These are phyloP conservation scores for Mortierella sp. DNA, from an alignment of 371 early-diverging fungal species.

Conservation along the genomic window DNA sequence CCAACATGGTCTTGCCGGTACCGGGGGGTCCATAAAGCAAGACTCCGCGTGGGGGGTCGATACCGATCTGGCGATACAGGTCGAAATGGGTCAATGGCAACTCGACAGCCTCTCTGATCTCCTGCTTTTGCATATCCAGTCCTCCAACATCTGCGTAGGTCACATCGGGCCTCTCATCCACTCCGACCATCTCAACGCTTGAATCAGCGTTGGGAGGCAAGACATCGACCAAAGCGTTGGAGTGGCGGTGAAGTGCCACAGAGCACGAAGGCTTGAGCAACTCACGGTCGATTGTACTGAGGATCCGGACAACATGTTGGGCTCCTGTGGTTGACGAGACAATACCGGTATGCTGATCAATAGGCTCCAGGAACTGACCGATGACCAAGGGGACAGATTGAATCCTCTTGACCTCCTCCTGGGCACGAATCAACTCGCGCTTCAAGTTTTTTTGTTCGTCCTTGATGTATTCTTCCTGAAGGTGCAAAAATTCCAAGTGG, in stretches of 20 bases:
- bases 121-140: conserved; percentile 99
- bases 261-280: conserved; percentile 98
- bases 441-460: conserved; percentile 99
- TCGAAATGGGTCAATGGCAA: conserved; percentile 99
- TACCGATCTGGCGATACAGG: conserved; percentile 99
- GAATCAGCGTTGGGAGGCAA: conserved; percentile 98
- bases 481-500: conserved; percentile 95
- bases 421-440: conserved; percentile 95
- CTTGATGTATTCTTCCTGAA: conserved; percentile 99
- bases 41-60: conserved; percentile 99
- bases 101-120: conserved; percentile 99
- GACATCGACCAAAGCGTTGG: conserved; percentile 97
- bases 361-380: conserved; percentile 99
- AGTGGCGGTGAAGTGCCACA: conserved; percentile 99
- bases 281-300: conserved; percentile 99
- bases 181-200: conserved; percentile 95
- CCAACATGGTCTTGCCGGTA: conserved; percentile 99
- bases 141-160: conserved; percentile 99
- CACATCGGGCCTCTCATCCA: conserved; percentile 98
- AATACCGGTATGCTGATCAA: conserved; percentile 99
- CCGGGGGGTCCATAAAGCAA: conserved; percentile 99
- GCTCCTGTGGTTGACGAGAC: conserved; percentile 98
- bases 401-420: conserved; percentile 99
- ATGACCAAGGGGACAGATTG: conserved; percentile 99
- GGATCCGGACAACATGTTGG: conserved; percentile 97